These are phyloP conservation scores for Diaporthe caulivora DNA, from an alignment of 2,329 filamentous ascomycete genomes.

Conservation along the genomic window DNA sequence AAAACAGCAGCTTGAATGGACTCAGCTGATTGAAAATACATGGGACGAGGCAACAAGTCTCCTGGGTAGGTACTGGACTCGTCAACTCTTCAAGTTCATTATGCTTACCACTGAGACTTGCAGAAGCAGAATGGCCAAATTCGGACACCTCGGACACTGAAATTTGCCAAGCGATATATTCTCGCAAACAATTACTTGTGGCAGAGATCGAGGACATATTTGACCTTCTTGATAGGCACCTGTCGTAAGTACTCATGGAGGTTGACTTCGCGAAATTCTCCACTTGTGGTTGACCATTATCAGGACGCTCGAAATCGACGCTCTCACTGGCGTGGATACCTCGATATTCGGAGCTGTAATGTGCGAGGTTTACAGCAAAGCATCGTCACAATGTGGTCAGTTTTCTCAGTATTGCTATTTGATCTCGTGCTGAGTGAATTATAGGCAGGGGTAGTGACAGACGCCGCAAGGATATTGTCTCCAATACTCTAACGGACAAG, in stretches of 20 bases:
- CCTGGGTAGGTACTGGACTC: neutral
- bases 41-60: neutral
- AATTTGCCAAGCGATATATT: neutral
- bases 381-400: neutral
- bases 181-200: neutral
- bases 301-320: neutral
- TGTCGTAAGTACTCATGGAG: neutral
- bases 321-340: neutral
- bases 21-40: rapidly evolving
- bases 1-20: neutral
- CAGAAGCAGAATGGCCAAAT: neutral
- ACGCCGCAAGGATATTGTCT: neutral
- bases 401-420: neutral
- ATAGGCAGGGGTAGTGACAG: neutral
- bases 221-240: rapidly evolving
- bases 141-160: neutral
- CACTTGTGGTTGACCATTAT: neutral
- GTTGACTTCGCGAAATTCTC: too few species aligned
- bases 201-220: neutral
- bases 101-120: neutral
- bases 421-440: neutral
- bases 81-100: neutral
- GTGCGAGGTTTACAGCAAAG: neutral
- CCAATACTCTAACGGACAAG: neutral
- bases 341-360: neutral